phyloP scores from a whole-genome alignment of 495 filamentous ascomycete genomes.

The Collariella sp. region DNA sequence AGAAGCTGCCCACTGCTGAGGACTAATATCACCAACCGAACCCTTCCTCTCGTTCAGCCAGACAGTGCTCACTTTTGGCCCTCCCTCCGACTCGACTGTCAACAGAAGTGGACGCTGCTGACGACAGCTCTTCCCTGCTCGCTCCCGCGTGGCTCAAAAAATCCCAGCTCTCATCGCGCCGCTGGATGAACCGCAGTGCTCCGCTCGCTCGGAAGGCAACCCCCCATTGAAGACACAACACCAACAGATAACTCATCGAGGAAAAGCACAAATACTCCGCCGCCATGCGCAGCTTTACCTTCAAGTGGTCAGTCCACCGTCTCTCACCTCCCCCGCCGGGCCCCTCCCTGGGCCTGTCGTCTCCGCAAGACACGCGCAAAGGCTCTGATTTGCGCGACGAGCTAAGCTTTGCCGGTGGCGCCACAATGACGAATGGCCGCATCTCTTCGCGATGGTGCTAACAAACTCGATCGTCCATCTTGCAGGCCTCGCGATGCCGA shows the following conservation, averaged over 20 bases:
- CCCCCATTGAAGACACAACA: neutral
- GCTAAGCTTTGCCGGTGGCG: slow-evolving; percentile 6
- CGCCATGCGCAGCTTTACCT: slow-evolving; percentile 44
- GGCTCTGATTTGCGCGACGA: neutral
- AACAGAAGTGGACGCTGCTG: neutral
- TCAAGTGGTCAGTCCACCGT: slow-evolving; percentile 47
- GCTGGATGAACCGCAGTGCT: too few species aligned
- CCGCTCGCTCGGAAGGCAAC: neutral
- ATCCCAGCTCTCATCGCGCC: too few species aligned
- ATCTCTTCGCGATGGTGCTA: slow-evolving; percentile 12
- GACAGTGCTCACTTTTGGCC: neutral
- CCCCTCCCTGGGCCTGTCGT: neutral
- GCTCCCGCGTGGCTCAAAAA: neutral
- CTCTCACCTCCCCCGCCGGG: neutral
- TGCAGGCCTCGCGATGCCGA: slow-evolving; percentile 63
- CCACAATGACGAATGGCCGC: slow-evolving; percentile 14
- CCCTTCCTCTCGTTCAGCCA: too few species aligned
- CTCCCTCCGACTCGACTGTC: too few species aligned
- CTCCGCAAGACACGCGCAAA: neutral
- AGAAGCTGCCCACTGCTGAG: too few species aligned
- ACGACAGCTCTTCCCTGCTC: neutral
- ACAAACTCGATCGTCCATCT: neutral
- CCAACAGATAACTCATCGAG: neutral
- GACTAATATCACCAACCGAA: too few species aligned
- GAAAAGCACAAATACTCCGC: neutral